Percentiles rank a stretch among this genome's conserved stretches.
phyloP scores from a whole-genome alignment of 2,329 filamentous ascomycete genomes.

The Fusarium setosum region DNA sequence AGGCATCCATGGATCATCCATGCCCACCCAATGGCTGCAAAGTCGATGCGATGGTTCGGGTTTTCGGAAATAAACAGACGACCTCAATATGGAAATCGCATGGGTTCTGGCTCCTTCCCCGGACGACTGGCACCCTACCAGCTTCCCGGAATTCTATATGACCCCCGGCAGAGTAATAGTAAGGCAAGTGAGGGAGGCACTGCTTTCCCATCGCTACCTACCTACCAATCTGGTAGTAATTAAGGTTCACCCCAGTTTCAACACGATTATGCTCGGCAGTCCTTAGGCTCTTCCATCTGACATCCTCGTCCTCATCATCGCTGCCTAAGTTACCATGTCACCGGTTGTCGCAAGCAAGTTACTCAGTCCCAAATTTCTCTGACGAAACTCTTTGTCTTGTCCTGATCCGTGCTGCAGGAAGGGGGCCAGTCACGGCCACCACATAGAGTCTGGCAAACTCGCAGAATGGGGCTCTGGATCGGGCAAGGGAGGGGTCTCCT shows the following conservation, averaged over 20 bases:
- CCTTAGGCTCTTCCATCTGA: not conserved
- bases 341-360: not conserved
- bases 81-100: constrained; percentile 14
- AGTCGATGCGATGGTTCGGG: not conserved
- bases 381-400: not conserved
- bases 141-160: not conserved
- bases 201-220: not conserved
- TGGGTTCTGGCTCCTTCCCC: constrained; percentile 14
- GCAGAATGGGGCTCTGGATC: constrained; percentile 17
- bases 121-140: constrained; percentile 11
- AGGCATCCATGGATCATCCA: not conserved
- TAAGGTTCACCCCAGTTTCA: not conserved
- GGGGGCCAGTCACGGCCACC: not conserved
- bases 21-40: not conserved
- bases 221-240: not conserved
- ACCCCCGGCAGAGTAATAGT: not conserved
- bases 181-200: not conserved
- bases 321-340: constrained; percentile 4
- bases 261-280: not conserved
- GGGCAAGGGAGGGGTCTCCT: constrained; percentile 21
- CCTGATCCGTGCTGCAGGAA: constrained; percentile 10
- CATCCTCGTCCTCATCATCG: not conserved
- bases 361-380: constrained; percentile 4
- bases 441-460: not conserved
- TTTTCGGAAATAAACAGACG: constrained; percentile 26